A percentile compares a stretch with the other conserved stretches of the same genome.
phyloP scores from a whole-genome alignment of 371 early-diverging fungal species.

The Mortierella sp. region DNA sequence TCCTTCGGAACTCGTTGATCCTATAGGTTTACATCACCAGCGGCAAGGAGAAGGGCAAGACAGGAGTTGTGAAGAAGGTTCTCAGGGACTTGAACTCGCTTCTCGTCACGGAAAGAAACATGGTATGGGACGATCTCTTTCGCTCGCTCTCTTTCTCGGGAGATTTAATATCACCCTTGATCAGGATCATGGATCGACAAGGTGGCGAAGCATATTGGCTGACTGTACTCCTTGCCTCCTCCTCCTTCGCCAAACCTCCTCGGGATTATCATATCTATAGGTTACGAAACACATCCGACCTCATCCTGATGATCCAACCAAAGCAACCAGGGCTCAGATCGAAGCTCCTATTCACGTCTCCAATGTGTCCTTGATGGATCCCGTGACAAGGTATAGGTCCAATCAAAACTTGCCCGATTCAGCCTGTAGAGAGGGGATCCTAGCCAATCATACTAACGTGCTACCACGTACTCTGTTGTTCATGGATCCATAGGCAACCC shows the following conservation, averaged over 20 bases:
- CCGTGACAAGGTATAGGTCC: constrained; percentile 64
- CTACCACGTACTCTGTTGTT: background rate
- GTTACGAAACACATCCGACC: constrained; percentile 63
- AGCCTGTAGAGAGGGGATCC: too few relatives aligned
- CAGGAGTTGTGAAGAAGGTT: constrained; percentile 66
- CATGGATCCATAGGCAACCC: constrained; percentile 40
- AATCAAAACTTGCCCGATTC: too few relatives aligned
- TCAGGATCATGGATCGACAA: too few relatives aligned
- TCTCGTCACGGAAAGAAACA: constrained; percentile 63
- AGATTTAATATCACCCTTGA: background rate
- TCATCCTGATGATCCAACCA: constrained; percentile 58
- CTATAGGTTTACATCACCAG: constrained; percentile 61
- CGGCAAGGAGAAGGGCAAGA: constrained; percentile 73
- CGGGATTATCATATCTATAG: too few relatives aligned
- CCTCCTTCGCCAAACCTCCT: too few relatives aligned
- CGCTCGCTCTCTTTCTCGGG: too few relatives aligned
- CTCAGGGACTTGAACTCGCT: constrained; percentile 64
- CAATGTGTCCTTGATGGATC: constrained; percentile 73
- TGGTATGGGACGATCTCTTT: too few relatives aligned
- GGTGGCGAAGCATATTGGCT: too few relatives aligned
- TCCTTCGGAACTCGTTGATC: background rate
- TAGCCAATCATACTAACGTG: too few relatives aligned
- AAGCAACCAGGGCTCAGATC: constrained; percentile 58
- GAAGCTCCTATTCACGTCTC: constrained; percentile 75
- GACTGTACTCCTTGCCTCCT: too few relatives aligned